Base-by-base conservation (phyloP, 345 rosid species). In the Dimocarpus longan region DNA sequence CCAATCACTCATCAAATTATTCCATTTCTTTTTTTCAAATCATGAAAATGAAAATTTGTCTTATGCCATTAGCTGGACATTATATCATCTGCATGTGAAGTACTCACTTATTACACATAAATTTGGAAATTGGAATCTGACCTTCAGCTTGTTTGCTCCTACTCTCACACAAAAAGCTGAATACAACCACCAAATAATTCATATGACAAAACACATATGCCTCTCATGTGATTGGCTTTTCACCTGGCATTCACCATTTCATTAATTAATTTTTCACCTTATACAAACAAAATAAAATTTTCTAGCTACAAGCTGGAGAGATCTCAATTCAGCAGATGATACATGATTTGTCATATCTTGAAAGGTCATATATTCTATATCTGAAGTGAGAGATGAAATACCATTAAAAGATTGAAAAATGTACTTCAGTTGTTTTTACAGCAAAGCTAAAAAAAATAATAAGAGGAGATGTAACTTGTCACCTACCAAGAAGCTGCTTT, bases 361-460 rank as follows among this genome's bases (percentile, higher is more conserved):
- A 42, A 21, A 32, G 37, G 37, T 3, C 37, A 32, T 32, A 32
- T 32, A 32, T 32, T 32, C 37, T 32, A 32, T 32, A 32, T 32
- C 37, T 32, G 37, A 32, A 32, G 63, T 57, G 5, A 63, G 26
- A 24, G 5, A 5, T 43, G 56, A 42, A 42, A 39, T 18, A 9
- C 22, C 7, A 40, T 42, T 68, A 68, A 42, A 46, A 70, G 73
- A 70, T 22, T 70, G 39, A 46, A 70, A 39, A 68, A 5, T 3
- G 71, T 59, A 1, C n/a, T 19, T 42, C 13, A 40, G 15, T 68
- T 69, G 54, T 50, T 6, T 28, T 70, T 71, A 57, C 42, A 19
- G 62, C 62, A 8, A 67, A 8, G 79, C 79, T 67, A 76, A 76
- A 76, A n/a, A 39, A 67, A 66, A 50, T 42, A 37, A 1, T 42